Base-by-base conservation (phyloP, 495 filamentous ascomycete species). In the Neurospora sp. region DNA sequence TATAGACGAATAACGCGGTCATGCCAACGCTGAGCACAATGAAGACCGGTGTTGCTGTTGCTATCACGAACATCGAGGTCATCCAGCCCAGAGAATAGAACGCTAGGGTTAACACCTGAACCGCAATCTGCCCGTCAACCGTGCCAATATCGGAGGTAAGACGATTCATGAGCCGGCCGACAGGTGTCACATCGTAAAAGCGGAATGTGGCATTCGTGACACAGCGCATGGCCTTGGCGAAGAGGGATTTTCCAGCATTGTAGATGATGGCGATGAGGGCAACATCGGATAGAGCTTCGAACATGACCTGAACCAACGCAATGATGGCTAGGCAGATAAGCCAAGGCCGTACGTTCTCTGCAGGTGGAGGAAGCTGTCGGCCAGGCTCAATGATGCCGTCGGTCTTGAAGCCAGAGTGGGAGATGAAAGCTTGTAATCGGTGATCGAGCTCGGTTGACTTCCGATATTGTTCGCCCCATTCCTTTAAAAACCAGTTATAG, bases 141-240 rank as follows among this genome's bases (percentile, higher is more conserved):
- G 91, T 92, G 14, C 90, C 91, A 80, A 96, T 95, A 77, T 97
- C 93, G 4, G 91, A 91, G 0, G 92, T 95, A 71, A 97, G 81
- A 20, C 93, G 87, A 78, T 97, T 97, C 92, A 95, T 94, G 75
- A 97, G 82, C 31, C 92, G 87, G 0, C 93, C 93, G 22, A 94
- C 88, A 0, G 93, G 93, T 4, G 93, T 96, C 6, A 93, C 88
- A 79, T 96, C 93, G 83, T 94, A 94, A 80, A 93, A 96, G 42
- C 92, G 89, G 79, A 96, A 96, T 2, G 90, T 94, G 20, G 93
- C 92, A 78, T 90, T 86, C 76, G 88, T 89, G 71, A 95, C 91
- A 40, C 86, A 86, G 9, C 85, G 74, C 83, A 96, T 89, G 14
- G 91, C 89, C 40, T 88, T 84, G 69, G 83, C 82, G 76, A 96